phyloP scores from a whole-genome alignment of 768 basidiomycete genomes.

The Rubroboletus satanas region DNA sequence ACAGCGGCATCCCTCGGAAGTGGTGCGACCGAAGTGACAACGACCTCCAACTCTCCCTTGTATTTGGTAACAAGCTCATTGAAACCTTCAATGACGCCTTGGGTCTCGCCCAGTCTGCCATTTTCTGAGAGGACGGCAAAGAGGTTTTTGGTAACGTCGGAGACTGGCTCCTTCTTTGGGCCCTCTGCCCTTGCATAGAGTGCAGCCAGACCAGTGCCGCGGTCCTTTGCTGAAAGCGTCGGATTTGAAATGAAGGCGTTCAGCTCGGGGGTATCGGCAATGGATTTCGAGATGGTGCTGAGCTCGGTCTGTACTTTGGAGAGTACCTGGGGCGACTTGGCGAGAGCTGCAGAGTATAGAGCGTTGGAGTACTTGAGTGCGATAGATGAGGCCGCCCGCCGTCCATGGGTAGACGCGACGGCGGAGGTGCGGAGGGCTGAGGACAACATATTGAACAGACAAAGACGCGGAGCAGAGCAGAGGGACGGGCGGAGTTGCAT shows the following conservation, averaged over 20 bases:
- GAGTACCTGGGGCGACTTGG: constrained; percentile 79
- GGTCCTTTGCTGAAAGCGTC: constrained; percentile 79
- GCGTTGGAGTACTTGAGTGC: constrained; percentile 84
- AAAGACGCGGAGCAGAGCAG: not conserved
- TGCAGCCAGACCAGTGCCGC: constrained; percentile 58
- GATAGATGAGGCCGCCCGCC: constrained; percentile 72
- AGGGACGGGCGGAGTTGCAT: not conserved
- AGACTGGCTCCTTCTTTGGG: constrained; percentile 69
- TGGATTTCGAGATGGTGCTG: constrained; percentile 59
- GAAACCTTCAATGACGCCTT: constrained; percentile 88
- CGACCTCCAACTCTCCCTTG: constrained; percentile 89
- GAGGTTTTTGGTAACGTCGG: constrained; percentile 89
- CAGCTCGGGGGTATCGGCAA: constrained; percentile 64
- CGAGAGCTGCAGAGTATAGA: constrained; percentile 73
- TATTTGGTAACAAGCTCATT: constrained; percentile 83
- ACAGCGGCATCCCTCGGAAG: constrained; percentile 72
- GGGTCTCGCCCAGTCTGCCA: constrained; percentile 80
- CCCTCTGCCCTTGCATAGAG: constrained; percentile 69
- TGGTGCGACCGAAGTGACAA: constrained; percentile 83
- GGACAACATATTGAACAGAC: constrained; percentile 48
- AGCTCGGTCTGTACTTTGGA: constrained; percentile 86
- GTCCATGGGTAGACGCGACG: constrained; percentile 38
- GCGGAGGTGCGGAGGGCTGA: constrained; percentile 50
- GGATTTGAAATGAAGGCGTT: constrained; percentile 82
- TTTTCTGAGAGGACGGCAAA: constrained; percentile 89